Percentiles rank a stretch among this genome's conserved stretches.
These are phyloP conservation scores for Tricholoma sp. DNA, from an alignment of 768 basidiomycete genomes.

Conservation along the genomic window DNA sequence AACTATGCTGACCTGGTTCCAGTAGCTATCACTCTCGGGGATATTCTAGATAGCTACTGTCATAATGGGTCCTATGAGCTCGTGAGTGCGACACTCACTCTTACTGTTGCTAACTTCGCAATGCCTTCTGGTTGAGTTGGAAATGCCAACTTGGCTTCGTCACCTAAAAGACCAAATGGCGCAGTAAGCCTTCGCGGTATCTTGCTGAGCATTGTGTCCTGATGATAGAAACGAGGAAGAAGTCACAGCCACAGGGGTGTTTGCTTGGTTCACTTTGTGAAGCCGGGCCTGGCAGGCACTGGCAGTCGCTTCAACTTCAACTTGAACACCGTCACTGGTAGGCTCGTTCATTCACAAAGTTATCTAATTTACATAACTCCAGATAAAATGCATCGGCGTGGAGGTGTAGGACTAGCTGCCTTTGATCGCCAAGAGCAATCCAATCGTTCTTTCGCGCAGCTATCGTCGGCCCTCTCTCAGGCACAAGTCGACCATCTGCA, in stretches of 20 bases:
- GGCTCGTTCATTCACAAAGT: no score
- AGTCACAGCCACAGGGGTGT: background rate
- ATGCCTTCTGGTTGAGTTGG: constrained; percentile 80
- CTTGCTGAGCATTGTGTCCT: constrained; percentile 53
- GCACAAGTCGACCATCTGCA: constrained; percentile 76
- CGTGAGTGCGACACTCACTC: constrained; percentile 45
- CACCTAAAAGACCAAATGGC: constrained; percentile 74
- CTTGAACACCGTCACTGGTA: no score
- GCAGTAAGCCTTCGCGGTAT: constrained; percentile 69
- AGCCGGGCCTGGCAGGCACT: no score
- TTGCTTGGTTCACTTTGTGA: background rate
- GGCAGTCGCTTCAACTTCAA: no score
- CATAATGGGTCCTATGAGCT: background rate
- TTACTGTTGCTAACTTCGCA: constrained; percentile 62
- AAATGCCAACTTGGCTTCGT: constrained; percentile 88
- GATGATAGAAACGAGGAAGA: background rate
- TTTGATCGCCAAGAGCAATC: constrained; percentile 86
- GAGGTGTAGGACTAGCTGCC: constrained; percentile 85
- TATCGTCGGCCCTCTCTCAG: constrained; percentile 74
- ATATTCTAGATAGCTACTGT: constrained; percentile 52
- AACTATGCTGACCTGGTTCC: constrained; percentile 68
- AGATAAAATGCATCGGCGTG: constrained; percentile 56
- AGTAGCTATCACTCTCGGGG: constrained; percentile 70
- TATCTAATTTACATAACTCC: no score
- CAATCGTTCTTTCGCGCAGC: constrained; percentile 71